phyloP scores from a whole-genome alignment of 2,329 filamentous ascomycete species.

The Curvularia sp. region DNA sequence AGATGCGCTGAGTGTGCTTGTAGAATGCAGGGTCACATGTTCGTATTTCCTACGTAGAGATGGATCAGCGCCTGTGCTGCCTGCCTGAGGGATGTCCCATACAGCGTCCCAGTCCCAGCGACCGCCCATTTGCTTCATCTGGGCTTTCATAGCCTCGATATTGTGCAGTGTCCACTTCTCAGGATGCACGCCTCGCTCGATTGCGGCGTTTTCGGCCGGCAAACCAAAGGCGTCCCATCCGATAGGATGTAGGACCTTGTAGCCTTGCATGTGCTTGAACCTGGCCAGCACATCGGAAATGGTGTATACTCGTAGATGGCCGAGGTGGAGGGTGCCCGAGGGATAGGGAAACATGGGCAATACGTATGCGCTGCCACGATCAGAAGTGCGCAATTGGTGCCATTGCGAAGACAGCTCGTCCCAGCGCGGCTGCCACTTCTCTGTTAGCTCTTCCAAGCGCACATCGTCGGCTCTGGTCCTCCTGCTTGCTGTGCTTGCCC shows the following conservation, averaged over 20 bases:
- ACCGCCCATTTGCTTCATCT: constrained; percentile 79
- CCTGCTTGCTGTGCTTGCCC: constrained; percentile 14
- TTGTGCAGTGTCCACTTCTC: constrained; percentile 80
- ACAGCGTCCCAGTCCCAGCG: constrained; percentile 84
- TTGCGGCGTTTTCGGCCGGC: constrained; percentile 89
- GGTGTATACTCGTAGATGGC: constrained; percentile 87
- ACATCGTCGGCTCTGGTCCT: constrained; percentile 16
- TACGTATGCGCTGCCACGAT: constrained; percentile 66
- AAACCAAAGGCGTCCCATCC: constrained; percentile 94
- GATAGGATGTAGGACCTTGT: constrained; percentile 83
- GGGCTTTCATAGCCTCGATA: constrained; percentile 83
- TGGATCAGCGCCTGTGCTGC: constrained; percentile 12
- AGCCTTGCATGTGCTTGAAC: constrained; percentile 75
- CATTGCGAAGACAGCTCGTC: constrained; percentile 24
- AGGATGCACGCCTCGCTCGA: constrained; percentile 80
- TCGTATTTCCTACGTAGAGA: constrained; percentile 70
- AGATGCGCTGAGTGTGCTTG: constrained; percentile 86
- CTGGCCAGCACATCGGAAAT: constrained; percentile 86
- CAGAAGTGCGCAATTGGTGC: constrained; percentile 18
- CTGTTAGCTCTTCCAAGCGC: constrained; percentile 27
- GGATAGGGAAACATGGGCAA: constrained; percentile 95
- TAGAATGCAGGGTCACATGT: constrained; percentile 88
- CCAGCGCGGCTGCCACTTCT: constrained; percentile 64
- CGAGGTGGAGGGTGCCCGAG: constrained; percentile 83
- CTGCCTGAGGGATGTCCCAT: constrained; percentile 23